Evolutionary conservation across 192 early-diverging fungal species (phyloP), one percentile per base, ranked within the genome.

Genomic region (Podila clonocystis): DNA sequence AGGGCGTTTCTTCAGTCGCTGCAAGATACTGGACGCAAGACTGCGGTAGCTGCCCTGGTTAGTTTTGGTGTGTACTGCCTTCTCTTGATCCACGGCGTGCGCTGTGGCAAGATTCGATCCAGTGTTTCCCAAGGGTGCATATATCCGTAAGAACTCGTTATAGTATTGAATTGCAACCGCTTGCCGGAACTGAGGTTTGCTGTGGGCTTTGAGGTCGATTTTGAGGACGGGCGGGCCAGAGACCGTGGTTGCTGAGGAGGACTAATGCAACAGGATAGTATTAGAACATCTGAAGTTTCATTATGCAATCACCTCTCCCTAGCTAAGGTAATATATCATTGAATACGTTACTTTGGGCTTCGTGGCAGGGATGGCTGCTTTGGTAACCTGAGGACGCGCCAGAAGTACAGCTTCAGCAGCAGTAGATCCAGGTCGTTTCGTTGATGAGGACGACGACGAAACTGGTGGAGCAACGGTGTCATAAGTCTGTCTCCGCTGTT

Each of bases 81-180:
- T 68, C 64, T 90, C 90, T 68, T 91, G 88, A 24, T 66, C 58
- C 5, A 83, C 29, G 12, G 93, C 86, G 63, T 92, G 88, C 12
- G 87, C 72, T 7, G 85, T 84, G 1, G 93, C 87, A 4, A 89
- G 67, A 13, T 49, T 61, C 0, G 82, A 76, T 0, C 64, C 61
- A 11, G 33, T 12, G 5, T 69, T 63, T 3, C 69, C 30, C 9
- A 91, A 22, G 0, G 86, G 72, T 2, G 62, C 63, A 61, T 92
- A 94, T 29, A 94, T 91, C 17, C 93, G 87, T 5, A 62, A 22
- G 68, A 88, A 93, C 73, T 91, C 75, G 29, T 83, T 85, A 57
- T 85, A 86, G 22, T 73, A 75, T 55, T 86, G 85, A 5, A 48
- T 77, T 3, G 73, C 83, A 4, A 80, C 85, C 4, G 69, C 72